Conservation (phyloP, 2,329 filamentous ascomycete genomes). For the Talaromyces sp. region DNA sequence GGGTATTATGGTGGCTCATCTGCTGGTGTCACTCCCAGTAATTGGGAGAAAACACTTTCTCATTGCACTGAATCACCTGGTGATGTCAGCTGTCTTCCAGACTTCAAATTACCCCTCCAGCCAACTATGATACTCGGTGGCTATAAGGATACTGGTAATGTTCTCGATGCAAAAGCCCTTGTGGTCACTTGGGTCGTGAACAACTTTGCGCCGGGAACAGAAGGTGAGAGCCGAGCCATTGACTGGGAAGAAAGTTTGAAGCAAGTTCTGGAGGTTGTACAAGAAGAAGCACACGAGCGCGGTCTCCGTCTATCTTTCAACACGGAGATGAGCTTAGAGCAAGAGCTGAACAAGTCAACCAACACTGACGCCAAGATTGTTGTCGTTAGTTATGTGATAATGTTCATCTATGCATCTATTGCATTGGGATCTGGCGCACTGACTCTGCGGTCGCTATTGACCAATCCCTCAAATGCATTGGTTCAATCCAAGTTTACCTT, state of each 20-base stretch:
- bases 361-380: constrained; percentile 98
- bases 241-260: constrained; percentile 85
- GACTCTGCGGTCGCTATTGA: constrained; percentile 69
- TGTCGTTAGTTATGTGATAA: constrained; percentile 93
- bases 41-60: constrained; percentile 69
- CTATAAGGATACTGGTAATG: constrained; percentile 60
- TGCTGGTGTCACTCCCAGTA: constrained; percentile 56
- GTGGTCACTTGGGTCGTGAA: constrained; percentile 93
- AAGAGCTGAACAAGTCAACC: constrained; percentile 95
- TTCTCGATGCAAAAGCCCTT: constrained; percentile 71
- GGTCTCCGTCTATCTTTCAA: constrained; percentile 89
- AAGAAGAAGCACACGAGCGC: constrained; percentile 70
- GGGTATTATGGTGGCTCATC: constrained; percentile 76
- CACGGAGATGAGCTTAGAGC: constrained; percentile 88
- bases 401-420: constrained; percentile 96
- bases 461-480: constrained; percentile 76
- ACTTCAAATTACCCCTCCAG: constrained; percentile 83
- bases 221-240: constrained; percentile 68
- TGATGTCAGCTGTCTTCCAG: constrained; percentile 67
- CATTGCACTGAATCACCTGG: constrained; percentile 77
- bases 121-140: constrained; percentile 83
- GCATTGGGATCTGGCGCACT: constrained; percentile 85
- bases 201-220: constrained; percentile 72
- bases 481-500: constrained; percentile 97
- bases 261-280: constrained; percentile 68